These are phyloP conservation scores for Sordaria brevicollis DNA, from an alignment of 495 filamentous ascomycete genomes.

Conservation along the genomic window DNA sequence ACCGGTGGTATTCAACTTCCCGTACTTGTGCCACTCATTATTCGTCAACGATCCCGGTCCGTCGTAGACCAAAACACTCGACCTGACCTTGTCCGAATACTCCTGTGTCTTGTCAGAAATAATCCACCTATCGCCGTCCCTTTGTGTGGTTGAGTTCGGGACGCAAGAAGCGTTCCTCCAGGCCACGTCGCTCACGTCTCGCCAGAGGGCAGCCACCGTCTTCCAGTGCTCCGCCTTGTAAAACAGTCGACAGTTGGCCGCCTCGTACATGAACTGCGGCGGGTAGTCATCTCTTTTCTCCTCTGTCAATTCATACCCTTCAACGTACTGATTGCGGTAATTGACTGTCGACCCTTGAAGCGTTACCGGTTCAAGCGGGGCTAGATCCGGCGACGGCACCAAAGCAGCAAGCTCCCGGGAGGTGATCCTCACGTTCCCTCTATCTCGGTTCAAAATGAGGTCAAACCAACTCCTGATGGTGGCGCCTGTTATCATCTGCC, in stretches of 20 bases:
- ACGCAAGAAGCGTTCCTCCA: constrained; percentile 27
- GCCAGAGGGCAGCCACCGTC: constrained; percentile 39
- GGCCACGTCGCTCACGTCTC: constrained; percentile 27
- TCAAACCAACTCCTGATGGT: neutral
- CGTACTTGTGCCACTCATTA: neutral
- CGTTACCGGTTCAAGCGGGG: constrained; percentile 3
- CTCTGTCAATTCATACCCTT: constrained; percentile 20
- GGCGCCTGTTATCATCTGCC: constrained; percentile 11
- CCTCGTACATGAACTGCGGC: constrained; percentile 42
- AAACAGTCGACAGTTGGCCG: constrained; percentile 46
- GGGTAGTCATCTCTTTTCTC: constrained; percentile 31
- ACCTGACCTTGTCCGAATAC: neutral
- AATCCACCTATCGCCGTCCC: neutral
- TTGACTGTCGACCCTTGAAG: constrained; percentile 24
- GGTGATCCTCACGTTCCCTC: neutral
- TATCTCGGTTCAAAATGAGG: neutral
- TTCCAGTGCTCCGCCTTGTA: constrained; percentile 40
- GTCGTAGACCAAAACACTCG: neutral
- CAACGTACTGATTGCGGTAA: constrained; percentile 31
- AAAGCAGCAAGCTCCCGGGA: neutral
- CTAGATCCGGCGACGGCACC: neutral
- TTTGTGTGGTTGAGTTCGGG: constrained; percentile 7
- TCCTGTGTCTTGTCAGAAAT: neutral
- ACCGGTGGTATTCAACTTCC: too few species aligned
- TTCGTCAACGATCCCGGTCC: constrained; percentile 1